These are phyloP conservation scores for Eutrema salsugineum DNA, from an alignment of 441 rosid species.

Conservation along the genomic window DNA sequence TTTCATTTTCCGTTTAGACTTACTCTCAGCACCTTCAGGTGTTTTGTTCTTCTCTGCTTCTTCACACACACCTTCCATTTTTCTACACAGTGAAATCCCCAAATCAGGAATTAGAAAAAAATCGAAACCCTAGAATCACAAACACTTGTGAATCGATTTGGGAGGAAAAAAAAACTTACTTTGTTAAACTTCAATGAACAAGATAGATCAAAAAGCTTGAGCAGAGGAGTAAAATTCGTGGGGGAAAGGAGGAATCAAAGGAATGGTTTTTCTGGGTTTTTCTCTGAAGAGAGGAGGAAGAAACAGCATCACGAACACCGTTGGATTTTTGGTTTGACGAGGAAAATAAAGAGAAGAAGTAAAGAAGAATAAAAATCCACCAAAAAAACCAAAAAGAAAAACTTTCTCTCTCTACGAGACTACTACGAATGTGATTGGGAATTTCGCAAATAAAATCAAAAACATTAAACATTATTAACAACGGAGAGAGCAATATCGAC, in stretches of 20 bases:
- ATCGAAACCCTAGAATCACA: slow-evolving; percentile 26
- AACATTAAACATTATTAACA: slow-evolving; percentile 32
- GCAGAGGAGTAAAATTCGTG: not conserved
- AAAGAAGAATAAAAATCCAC: slow-evolving; percentile 38
- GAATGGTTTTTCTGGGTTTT: not conserved
- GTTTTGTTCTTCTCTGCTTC: slow-evolving; percentile 60
- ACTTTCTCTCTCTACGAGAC: slow-evolving; percentile 24
- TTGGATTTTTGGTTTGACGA: slow-evolving; percentile 36
- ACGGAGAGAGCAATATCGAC: slow-evolving; percentile 28
- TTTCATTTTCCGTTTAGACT: slow-evolving; percentile 70
- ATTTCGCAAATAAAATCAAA: slow-evolving; percentile 28
- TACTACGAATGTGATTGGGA: slow-evolving; percentile 33
- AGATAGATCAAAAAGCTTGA: slow-evolving; percentile 16
- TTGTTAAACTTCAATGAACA: not conserved
- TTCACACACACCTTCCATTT: slow-evolving; percentile 47
- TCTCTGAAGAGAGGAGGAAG: not conserved
- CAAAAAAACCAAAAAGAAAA: slow-evolving; percentile 27
- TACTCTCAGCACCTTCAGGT: slow-evolving; percentile 47
- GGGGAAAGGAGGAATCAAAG: not conserved
- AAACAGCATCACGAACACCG: slow-evolving; percentile 17
- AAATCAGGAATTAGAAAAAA: not conserved
- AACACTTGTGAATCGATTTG: not conserved
- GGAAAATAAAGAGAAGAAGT: slow-evolving; percentile 21
- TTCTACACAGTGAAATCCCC: slow-evolving; percentile 2
- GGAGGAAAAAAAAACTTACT: slow-evolving; percentile 13